These are phyloP conservation scores for Dillenia suffruticosa DNA, from an alignment of 164 flowering plant species.

Conservation along the genomic window DNA sequence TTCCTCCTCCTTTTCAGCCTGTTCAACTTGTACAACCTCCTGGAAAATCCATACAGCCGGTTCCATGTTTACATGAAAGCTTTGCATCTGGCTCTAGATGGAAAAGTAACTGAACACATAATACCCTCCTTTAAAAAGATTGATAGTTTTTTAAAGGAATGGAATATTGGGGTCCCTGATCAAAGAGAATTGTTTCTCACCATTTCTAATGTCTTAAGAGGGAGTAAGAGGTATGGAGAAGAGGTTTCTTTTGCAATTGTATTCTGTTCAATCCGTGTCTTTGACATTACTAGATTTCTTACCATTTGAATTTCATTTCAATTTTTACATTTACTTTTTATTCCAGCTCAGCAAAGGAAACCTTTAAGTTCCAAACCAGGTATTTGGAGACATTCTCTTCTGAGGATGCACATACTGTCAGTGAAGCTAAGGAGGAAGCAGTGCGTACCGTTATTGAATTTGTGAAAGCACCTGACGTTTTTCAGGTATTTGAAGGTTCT, in stretches of 20 bases:
- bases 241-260: background rate
- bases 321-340: conserved; percentile 2
- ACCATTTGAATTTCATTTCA: background rate
- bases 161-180: conserved; percentile 74
- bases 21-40: conserved; percentile 85
- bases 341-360: conserved; percentile 72
- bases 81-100: conserved; percentile 65
- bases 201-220: conserved; percentile 67
- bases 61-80: conserved; percentile 81
- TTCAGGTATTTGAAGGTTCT: conserved; percentile 53
- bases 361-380: conserved; percentile 68
- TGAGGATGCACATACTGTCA: conserved; percentile 59
- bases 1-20: conserved; percentile 39
- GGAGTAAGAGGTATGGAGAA: conserved; percentile 57
- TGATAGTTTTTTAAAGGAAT: conserved; percentile 82
- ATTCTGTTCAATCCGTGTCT: background rate
- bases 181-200: conserved; percentile 76
- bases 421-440: conserved; percentile 92
- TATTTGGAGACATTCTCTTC: conserved; percentile 87
- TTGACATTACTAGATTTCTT: background rate
- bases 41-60: conserved; percentile 74
- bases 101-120: conserved; percentile 73
- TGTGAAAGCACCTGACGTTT: conserved; percentile 83
- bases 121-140: conserved; percentile 79
- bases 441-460: conserved; percentile 76